Conservation (phyloP, 805 yeast genomes). For the Teunomyces stri region DNA sequence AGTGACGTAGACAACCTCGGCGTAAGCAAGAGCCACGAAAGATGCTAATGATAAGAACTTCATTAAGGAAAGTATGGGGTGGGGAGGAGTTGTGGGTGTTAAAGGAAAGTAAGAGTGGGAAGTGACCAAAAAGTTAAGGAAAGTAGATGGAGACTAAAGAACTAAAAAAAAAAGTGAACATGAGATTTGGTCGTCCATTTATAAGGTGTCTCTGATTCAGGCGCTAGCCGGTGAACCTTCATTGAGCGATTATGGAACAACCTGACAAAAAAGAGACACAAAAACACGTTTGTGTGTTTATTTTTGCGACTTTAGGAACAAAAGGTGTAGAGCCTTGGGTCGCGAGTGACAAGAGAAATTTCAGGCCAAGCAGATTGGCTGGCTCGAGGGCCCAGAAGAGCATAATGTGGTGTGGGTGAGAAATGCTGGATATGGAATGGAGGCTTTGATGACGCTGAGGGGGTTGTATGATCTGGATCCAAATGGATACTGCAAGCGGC, state of each 20-base stretch:
- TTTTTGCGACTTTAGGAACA: background rate
- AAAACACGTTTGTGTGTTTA: background rate
- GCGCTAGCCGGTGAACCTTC: background rate
- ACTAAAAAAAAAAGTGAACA: background rate
- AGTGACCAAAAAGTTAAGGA: constrained; percentile 1
- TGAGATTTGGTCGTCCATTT: background rate
- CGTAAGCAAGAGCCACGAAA: constrained; percentile 19
- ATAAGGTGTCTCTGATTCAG: background rate
- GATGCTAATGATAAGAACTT: constrained; percentile 22
- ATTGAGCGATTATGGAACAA: too few species aligned
- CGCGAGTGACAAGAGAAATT: background rate
- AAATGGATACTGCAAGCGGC: too few species aligned
- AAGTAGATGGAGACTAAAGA: constrained; percentile 2
- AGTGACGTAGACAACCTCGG: constrained; percentile 27
- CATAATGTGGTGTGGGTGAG: too few species aligned
- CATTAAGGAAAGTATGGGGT: constrained; percentile 11
- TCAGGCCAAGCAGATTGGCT: background rate
- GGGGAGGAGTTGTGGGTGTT: background rate
- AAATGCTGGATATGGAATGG: too few species aligned
- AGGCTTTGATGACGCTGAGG: too few species aligned
- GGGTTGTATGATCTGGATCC: too few species aligned
- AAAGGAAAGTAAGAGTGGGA: background rate
- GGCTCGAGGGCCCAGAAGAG: background rate
- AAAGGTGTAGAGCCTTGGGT: background rate
- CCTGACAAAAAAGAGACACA: background rate